Percentiles rank a stretch among this genome's conserved stretches.
Evolutionary conservation across 208 protist genomes (phyloP).

Genomic region (Leishmania martiniquensis): DNA sequence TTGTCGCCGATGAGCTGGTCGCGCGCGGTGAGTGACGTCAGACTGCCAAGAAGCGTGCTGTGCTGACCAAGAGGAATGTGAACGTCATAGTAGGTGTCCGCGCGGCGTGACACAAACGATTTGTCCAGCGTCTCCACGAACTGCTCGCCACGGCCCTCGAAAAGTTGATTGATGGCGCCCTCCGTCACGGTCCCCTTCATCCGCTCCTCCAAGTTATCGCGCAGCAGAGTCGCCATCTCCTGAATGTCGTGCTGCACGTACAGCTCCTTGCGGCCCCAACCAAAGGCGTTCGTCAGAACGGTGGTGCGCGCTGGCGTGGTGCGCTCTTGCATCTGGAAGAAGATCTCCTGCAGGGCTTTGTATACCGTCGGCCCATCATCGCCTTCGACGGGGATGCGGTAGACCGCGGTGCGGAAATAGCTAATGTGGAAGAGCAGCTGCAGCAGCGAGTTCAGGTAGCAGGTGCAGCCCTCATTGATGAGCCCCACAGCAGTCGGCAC

Average conservation of each 20-base stretch:
- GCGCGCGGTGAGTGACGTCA: slow-evolving; percentile 67
- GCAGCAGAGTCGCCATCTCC: slow-evolving; percentile 88
- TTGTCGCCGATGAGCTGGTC: slow-evolving; percentile 92
- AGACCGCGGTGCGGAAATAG: slow-evolving; percentile 89
- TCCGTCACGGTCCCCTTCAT: slow-evolving; percentile 92
- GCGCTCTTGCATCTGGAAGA: slow-evolving; percentile 88
- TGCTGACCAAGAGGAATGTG: slow-evolving; percentile 78
- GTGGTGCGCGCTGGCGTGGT: slow-evolving; percentile 68
- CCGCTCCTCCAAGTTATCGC: slow-evolving; percentile 87
- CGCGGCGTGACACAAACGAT: slow-evolving; percentile 62
- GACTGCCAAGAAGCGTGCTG: slow-evolving; percentile 67
- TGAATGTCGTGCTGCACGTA: slow-evolving; percentile 93
- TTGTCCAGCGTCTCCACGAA: slow-evolving; percentile 87
- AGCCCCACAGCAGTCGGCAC: slow-evolving; percentile 56
- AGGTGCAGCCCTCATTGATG: slow-evolving; percentile 92
- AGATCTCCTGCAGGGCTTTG: slow-evolving; percentile 79
- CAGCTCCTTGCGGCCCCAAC: slow-evolving; percentile 82
- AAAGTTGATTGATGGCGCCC: slow-evolving; percentile 83
- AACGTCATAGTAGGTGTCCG: slow-evolving; percentile 91
- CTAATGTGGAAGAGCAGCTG: slow-evolving; percentile 87
- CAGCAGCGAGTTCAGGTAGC: slow-evolving; percentile 92
- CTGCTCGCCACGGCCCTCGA: slow-evolving; percentile 80
- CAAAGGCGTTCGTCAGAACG: slow-evolving; percentile 89
- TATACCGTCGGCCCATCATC: slow-evolving; percentile 46
- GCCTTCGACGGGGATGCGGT: slow-evolving; percentile 64